Base-by-base conservation (phyloP, 2,329 filamentous ascomycete species). In the Pseudocercospora crystallina region DNA sequence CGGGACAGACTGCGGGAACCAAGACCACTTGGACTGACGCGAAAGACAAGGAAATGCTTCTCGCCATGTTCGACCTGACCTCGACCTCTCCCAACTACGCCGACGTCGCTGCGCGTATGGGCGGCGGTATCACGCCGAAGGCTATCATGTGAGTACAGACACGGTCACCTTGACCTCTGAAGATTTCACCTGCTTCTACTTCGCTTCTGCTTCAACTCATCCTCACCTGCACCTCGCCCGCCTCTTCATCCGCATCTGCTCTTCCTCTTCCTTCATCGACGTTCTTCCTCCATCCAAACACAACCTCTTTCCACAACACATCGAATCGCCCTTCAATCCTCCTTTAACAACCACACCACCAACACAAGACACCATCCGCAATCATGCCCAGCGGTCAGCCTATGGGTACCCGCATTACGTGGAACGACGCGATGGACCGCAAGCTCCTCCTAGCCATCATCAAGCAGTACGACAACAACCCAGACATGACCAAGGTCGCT, bases 371-470 rank as follows among this genome's bases (percentile, higher is more conserved):
- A 26, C 20, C 3, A 4, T 7, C 20, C 15, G 15, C 39, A 1
- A 32, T 8, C 39, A 42, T 42, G 39, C 39, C 39, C 14, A 20
- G n/a, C 12, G 39, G 39, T 20, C 17, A 13, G 3, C 14, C 17
- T n/a, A 13, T 20, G 10, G 20, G 39, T 12, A 7, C 2, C 5
- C 29, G 31, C 10, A 32, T 39, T 20, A 40, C 43, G 11, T 60
- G 57, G 57, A 53, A 46, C 36, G 57, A 58, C 29, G 39, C 51
- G 8, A 51, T 49, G 3, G 54, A 60, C 41, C 43, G 49, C 13
- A 48, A 58, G 37, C 20, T 60, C 14, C 47, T 60, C n/a, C 49
- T 60, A 11, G 46, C 51, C 39, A 58, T 60, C 51, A 58, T 60
- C 20, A 26, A 26, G 20, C 20, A 26, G 20, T 26, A 26, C 20